A percentile compares a stretch with the other conserved stretches of the same genome.
These are phyloP conservation scores for Penicillium sp. DNA, from an alignment of 2,329 filamentous ascomycete species.

Conservation along the genomic window DNA sequence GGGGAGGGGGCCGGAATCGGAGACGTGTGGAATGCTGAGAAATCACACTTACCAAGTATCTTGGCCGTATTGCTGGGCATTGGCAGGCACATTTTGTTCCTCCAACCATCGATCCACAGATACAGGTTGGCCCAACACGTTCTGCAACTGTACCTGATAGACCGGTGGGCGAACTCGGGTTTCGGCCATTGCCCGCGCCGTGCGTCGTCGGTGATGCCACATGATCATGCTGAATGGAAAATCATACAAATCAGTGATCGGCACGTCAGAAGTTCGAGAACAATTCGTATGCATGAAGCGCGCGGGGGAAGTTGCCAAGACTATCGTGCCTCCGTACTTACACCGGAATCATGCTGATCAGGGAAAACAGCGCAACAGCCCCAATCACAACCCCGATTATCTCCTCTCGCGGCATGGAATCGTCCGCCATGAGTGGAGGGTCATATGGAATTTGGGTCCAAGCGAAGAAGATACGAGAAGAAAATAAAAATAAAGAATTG, in stretches of 20 bases:
- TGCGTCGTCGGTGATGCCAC: slow-evolving; percentile 24
- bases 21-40: slow-evolving; percentile 1
- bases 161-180: not conserved
- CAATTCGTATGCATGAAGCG: slow-evolving; percentile 16
- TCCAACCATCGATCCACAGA: slow-evolving; percentile 32
- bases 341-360: slow-evolving; percentile 34
- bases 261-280: slow-evolving; percentile 14
- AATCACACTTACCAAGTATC: slow-evolving; percentile 31
- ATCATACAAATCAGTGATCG: slow-evolving; percentile 3
- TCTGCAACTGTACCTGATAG: slow-evolving; percentile 15
- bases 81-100: slow-evolving; percentile 21
- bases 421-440: slow-evolving; percentile 24
- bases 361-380: slow-evolving; percentile 28
- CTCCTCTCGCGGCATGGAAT: slow-evolving; percentile 23
- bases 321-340: slow-evolving; percentile 19
- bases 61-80: slow-evolving; percentile 23
- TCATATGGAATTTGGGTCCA: slow-evolving; percentile 13
- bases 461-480: slow-evolving; percentile 13
- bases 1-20: slow-evolving; percentile 1
- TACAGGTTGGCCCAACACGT: slow-evolving; percentile 17
- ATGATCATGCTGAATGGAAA: slow-evolving; percentile 22
- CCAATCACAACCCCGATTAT: slow-evolving; percentile 34
- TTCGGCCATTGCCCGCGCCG: slow-evolving; percentile 11
- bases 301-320: slow-evolving; percentile 11
- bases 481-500: slow-evolving; percentile 3